Evolutionary conservation across 148 eudicot species (phyloP).

Genomic region (Rhododendron williamsianum): DNA sequence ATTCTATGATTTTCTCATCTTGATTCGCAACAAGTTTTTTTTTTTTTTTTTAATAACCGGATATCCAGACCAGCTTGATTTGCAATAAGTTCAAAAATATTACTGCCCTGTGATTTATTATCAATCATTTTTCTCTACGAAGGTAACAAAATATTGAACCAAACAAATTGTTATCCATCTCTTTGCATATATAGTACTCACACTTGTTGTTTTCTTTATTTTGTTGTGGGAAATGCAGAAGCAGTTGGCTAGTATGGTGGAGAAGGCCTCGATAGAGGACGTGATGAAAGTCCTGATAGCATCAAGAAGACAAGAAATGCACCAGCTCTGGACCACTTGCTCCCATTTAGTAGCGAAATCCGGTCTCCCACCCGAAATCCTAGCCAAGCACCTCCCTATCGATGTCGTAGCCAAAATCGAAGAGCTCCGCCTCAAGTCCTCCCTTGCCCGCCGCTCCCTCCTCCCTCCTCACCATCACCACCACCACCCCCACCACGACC

Average conservation of each 20-base stretch:
- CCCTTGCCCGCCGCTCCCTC: conserved; percentile 49
- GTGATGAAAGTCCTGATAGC: conserved; percentile 93
- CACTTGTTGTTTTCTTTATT: neutral
- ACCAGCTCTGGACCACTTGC: conserved; percentile 91
- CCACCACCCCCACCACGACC: conserved; percentile 42
- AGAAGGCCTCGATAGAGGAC: conserved; percentile 95
- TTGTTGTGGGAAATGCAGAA: conserved; percentile 42
- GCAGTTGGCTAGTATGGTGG: conserved; percentile 83
- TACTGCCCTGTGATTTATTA: too few relatives aligned
- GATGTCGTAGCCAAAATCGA: conserved; percentile 77
- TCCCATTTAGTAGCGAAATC: conserved; percentile 84
- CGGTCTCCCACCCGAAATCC: conserved; percentile 78
- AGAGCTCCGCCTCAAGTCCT: conserved; percentile 73
- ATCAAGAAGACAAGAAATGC: conserved; percentile 93
- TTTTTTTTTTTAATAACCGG: too few relatives aligned
- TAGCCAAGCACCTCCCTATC: conserved; percentile 88
- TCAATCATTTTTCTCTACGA: neutral
- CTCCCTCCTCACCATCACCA: conserved; percentile 47
- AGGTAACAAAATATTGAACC: neutral
- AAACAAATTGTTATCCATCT: neutral
- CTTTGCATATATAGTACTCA: neutral
- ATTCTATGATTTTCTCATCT: neutral
- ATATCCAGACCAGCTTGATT: neutral
- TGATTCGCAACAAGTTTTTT: too few relatives aligned
- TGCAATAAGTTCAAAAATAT: neutral